These are phyloP conservation scores for Stephania yunnanensis DNA, from an alignment of 164 flowering plant species.

Conservation along the genomic window DNA sequence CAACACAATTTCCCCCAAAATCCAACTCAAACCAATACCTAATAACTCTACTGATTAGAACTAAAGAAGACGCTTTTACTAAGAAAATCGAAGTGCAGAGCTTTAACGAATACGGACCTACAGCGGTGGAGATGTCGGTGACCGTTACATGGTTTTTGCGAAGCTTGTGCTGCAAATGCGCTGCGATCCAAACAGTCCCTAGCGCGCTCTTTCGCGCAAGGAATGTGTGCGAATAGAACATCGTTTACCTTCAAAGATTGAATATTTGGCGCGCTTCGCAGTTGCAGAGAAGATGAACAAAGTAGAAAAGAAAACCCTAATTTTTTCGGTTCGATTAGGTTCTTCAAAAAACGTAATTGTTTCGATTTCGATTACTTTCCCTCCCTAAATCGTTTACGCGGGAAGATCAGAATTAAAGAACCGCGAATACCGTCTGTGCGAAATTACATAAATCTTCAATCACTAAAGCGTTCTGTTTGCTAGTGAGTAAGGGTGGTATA, in stretches of 20 bases:
- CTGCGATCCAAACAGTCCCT: slow-evolving; percentile 89
- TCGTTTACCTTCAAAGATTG: slow-evolving; percentile 14
- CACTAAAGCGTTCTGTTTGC: no score
- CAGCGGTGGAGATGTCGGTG: slow-evolving; percentile 58
- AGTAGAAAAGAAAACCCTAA: slow-evolving; percentile 20
- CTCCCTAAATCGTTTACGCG: no score
- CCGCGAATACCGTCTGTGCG: slow-evolving; percentile 24
- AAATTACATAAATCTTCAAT: slow-evolving; percentile 9
- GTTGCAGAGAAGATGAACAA: not conserved
- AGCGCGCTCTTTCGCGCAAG: slow-evolving; percentile 74
- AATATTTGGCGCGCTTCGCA: not conserved
- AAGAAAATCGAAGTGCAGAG: not conserved
- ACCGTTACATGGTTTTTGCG: slow-evolving; percentile 50
- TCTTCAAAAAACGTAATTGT: no score
- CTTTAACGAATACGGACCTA: slow-evolving; percentile 39
- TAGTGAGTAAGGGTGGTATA: not conserved
- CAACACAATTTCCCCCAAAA: no score
- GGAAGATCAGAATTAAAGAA: no score
- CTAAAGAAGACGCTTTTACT: no score
- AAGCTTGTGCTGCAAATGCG: slow-evolving; percentile 69
- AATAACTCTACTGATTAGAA: no score
- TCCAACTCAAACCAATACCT: no score
- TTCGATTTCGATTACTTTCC: no score
- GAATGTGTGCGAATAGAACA: slow-evolving; percentile 81
- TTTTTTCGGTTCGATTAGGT: slow-evolving; percentile 13